A percentile compares a stretch with the other conserved stretches of the same genome.
These are phyloP conservation scores for Phytophthora crassamura DNA, from an alignment of 352 stramenopile species.

Conservation along the genomic window DNA sequence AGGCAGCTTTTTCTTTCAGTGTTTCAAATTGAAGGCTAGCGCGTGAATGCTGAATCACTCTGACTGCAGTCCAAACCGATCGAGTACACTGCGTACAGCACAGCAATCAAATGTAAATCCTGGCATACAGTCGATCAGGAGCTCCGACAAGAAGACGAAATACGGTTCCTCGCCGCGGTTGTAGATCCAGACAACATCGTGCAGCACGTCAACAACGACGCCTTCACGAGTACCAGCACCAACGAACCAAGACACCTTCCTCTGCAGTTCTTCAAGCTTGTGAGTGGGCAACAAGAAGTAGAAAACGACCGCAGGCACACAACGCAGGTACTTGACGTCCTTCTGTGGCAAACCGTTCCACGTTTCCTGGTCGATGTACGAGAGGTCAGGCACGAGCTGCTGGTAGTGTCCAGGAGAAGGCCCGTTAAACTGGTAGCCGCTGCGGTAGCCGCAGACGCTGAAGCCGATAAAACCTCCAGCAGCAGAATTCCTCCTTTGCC, in stretches of 20 bases:
- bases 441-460: neutral
- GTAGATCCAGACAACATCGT: slow-evolving; percentile 32
- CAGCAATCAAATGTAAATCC: no score
- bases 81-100: no score
- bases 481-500: neutral
- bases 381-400: neutral
- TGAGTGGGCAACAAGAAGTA: neutral
- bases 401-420: no score
- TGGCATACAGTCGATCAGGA: no score
- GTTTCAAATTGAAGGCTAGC: no score
- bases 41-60: no score
- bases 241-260: slow-evolving; percentile 23
- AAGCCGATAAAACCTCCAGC: neutral
- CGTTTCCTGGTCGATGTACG: neutral
- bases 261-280: slow-evolving; percentile 1
- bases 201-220: slow-evolving; percentile 31
- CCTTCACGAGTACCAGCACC: slow-evolving; percentile 34
- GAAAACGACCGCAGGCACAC: slow-evolving; percentile 3
- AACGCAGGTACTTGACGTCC: neutral
- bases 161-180: slow-evolving; percentile 24
- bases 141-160: neutral
- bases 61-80: no score
- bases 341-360: neutral
- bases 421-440: no score
- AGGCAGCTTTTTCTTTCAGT: no score